Evolutionary conservation across 2,329 filamentous ascomycete genomes (phyloP).

Genomic region (Macroventuria anomochaeta): DNA sequence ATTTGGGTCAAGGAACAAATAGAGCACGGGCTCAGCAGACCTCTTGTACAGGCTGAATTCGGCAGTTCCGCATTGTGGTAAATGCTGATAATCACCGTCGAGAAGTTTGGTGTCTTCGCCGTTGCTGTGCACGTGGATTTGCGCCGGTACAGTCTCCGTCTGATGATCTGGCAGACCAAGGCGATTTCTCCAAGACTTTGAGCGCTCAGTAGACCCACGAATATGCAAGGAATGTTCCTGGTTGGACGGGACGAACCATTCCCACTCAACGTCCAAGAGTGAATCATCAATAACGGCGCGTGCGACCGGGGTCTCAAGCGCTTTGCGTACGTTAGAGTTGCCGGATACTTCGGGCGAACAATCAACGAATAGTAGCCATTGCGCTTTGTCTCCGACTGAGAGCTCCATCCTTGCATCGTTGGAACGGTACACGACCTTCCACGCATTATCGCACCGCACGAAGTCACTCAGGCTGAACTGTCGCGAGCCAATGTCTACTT

Average conservation of each 20-base stretch:
- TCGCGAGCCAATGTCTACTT: slow-evolving; percentile 14
- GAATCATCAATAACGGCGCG: slow-evolving; percentile 16
- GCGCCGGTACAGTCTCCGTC: slow-evolving; percentile 53
- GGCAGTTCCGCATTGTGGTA: slow-evolving; percentile 65
- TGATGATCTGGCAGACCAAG: slow-evolving; percentile 48
- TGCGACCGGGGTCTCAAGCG: slow-evolving; percentile 43
- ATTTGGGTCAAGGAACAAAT: slow-evolving; percentile 65
- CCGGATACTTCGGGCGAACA: slow-evolving; percentile 48
- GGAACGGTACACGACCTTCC: slow-evolving; percentile 54
- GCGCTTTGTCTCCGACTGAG: slow-evolving; percentile 43
- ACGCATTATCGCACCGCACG: slow-evolving; percentile 39
- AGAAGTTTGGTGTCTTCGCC: slow-evolving; percentile 43
- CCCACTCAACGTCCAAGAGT: slow-evolving; percentile 33
- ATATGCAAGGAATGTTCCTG: slow-evolving; percentile 25
- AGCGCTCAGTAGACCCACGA: slow-evolving; percentile 20
- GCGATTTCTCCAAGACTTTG: slow-evolving; percentile 47
- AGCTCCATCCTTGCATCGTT: slow-evolving; percentile 50
- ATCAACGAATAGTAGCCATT: slow-evolving; percentile 58
- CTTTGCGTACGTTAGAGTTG: slow-evolving; percentile 50
- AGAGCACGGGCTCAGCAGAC: slow-evolving; percentile 48
- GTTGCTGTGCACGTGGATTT: slow-evolving; percentile 52
- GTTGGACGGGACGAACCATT: slow-evolving; percentile 26
- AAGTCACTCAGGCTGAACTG: slow-evolving; percentile 29
- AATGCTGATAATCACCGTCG: slow-evolving; percentile 58
- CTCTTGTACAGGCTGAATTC: slow-evolving; percentile 61